Percentiles rank a stretch among this genome's conserved stretches.
phyloP scores from a whole-genome alignment of 1,139 yeast genomes.

The Yamadazyma friedrichii region DNA sequence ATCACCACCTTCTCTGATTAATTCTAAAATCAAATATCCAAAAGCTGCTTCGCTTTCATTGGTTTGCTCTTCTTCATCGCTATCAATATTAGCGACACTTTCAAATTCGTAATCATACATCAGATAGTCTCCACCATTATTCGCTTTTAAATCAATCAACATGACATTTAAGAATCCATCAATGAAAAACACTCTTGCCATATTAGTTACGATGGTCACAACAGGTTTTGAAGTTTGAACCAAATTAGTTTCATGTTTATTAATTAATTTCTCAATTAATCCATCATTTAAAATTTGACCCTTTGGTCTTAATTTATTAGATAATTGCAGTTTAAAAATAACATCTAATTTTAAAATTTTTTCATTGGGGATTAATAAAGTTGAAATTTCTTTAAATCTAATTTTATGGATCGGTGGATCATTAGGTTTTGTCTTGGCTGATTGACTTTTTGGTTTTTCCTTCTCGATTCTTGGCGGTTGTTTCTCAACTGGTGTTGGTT shows the following conservation, averaged over 20 bases:
- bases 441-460: neutral
- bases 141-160: slow-evolving; percentile 44
- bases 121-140: slow-evolving; percentile 62
- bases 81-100: slow-evolving; percentile 32
- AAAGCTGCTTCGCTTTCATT: slow-evolving; percentile 29
- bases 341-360: slow-evolving; percentile 45
- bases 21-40: slow-evolving; percentile 66
- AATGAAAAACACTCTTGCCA: slow-evolving; percentile 44
- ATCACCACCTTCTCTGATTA: slow-evolving; percentile 54
- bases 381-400: slow-evolving; percentile 35
- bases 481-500: slow-evolving; percentile 1
- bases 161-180: slow-evolving; percentile 38
- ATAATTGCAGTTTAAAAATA: slow-evolving; percentile 37
- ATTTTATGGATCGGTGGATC: slow-evolving; percentile 14
- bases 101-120: slow-evolving; percentile 78
- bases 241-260: slow-evolving; percentile 33
- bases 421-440: neutral
- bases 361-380: slow-evolving; percentile 33
- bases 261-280: slow-evolving; percentile 42
- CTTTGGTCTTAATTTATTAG: slow-evolving; percentile 23
- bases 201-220: slow-evolving; percentile 49
- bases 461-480: slow-evolving; percentile 12
- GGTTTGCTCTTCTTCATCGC: slow-evolving; percentile 35
- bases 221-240: slow-evolving; percentile 36
- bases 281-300: slow-evolving; percentile 32